Conservation (phyloP, 192 early-diverging fungal species). For the Lunasporangiospora selenospora region DNA sequence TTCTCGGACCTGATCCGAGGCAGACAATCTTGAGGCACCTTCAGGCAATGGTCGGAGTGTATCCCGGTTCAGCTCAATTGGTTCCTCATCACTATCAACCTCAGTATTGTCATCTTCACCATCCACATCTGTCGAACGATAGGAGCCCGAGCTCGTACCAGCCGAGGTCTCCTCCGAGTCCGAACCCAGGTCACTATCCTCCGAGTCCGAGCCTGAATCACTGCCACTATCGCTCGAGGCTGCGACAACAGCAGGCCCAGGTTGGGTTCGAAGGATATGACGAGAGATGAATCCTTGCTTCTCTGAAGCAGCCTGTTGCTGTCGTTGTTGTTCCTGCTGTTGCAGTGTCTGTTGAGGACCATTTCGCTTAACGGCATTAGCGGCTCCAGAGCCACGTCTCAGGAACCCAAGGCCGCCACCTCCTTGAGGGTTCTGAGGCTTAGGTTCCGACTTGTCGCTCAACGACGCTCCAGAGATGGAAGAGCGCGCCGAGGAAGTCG, state of each 20-base stretch:
- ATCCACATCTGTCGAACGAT: background rate
- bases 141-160: too few relatives aligned
- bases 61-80: constrained; percentile 30
- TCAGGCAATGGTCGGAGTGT: constrained; percentile 6
- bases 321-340: background rate
- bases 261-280: background rate
- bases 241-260: background rate
- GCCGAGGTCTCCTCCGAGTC: constrained; percentile 5
- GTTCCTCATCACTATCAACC: constrained; percentile 7
- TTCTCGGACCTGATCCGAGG: constrained; percentile 24
- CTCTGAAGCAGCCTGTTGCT: background rate
- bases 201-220: background rate
- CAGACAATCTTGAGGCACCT: too few relatives aligned
- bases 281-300: too few relatives aligned
- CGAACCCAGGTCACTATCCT: constrained; percentile 3
- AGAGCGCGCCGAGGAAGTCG: background rate
- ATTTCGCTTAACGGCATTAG: too few relatives aligned
- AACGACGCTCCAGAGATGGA: background rate
- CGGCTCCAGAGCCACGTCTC: too few relatives aligned
- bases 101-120: background rate
- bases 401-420: too few relatives aligned
- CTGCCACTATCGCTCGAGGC: background rate
- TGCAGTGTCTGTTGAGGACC: too few relatives aligned
- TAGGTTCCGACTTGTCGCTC: too few relatives aligned
- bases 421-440: too few relatives aligned